Evolutionary conservation across 2,329 filamentous ascomycete species (phyloP).

Genomic region (Microdochium nivale): DNA sequence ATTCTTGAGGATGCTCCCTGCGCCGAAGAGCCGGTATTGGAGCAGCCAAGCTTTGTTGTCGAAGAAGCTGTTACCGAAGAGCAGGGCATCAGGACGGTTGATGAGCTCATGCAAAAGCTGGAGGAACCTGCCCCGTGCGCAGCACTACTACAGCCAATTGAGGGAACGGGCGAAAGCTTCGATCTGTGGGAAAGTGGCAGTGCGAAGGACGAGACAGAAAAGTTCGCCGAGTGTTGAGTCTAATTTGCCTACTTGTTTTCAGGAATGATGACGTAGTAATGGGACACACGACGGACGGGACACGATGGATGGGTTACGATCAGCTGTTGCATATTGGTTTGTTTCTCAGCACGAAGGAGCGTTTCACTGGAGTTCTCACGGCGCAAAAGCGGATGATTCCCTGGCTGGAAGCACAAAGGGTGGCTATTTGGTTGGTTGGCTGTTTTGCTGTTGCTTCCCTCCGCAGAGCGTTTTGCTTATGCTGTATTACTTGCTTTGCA

Average conservation of each 20-base stretch:
- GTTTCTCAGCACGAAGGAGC: not conserved
- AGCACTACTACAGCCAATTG: constrained; percentile 43
- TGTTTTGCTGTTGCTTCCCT: not conserved
- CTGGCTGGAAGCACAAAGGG: not conserved
- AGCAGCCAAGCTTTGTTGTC: constrained; percentile 19
- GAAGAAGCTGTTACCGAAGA: constrained; percentile 14
- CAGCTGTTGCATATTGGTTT: not conserved
- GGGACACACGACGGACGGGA: no score
- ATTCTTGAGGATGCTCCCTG: constrained; percentile 7
- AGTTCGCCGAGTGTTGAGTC: constrained; percentile 14
- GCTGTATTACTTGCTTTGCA: not conserved
- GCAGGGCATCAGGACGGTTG: constrained; percentile 16
- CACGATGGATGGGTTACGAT: not conserved
- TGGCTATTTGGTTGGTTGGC: not conserved
- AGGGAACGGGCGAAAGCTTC: constrained; percentile 51
- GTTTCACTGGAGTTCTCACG: constrained; percentile 3
- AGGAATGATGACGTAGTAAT: not conserved
- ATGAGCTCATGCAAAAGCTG: constrained; percentile 27
- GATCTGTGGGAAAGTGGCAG: constrained; percentile 66
- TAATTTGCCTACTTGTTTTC: not conserved
- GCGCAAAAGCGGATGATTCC: not conserved
- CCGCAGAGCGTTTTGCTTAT: not conserved
- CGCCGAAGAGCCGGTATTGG: not conserved
- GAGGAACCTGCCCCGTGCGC: constrained; percentile 31
- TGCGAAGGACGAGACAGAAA: constrained; percentile 46